Evolutionary conservation across 345 rosid genomes (phyloP).

Genomic region (Atalantia buxifolia): DNA sequence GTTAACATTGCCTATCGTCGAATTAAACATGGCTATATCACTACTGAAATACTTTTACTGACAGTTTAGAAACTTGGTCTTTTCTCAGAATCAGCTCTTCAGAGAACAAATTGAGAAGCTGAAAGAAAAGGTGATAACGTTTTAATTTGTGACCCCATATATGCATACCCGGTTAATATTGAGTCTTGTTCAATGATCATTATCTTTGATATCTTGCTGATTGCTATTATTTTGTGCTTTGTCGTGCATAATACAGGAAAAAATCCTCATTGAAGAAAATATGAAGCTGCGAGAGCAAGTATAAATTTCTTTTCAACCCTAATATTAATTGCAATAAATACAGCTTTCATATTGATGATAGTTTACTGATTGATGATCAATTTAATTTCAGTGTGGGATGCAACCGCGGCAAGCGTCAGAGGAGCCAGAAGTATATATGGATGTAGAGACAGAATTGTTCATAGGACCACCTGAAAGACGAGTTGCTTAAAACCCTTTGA

Average conservation of each 20-base stretch:
- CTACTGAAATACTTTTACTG: not conserved
- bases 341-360: not conserved
- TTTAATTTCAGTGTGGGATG: slow-evolving; percentile 35
- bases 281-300: slow-evolving; percentile 49
- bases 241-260: slow-evolving; percentile 41
- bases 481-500: not conserved
- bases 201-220: not conserved
- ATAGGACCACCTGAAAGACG: slow-evolving; percentile 64
- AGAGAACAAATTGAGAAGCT: slow-evolving; percentile 62
- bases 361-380: not conserved
- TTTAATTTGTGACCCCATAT: not conserved
- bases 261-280: slow-evolving; percentile 47
- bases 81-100: slow-evolving; percentile 50
- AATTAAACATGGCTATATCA: not conserved
- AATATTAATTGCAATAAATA: too few relatives aligned
- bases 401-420: not conserved
- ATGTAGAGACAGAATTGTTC: slow-evolving; percentile 76
- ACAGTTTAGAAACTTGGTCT: not conserved
- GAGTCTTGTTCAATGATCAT: not conserved
- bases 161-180: too few relatives aligned
- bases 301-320: not conserved
- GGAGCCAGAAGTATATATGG: slow-evolving; percentile 29
- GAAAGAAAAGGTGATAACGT: slow-evolving; percentile 50
- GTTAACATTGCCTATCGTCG: too few relatives aligned
- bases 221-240: not conserved